Percentiles rank a stretch among this genome's conserved stretches.
Evolutionary conservation across 2,329 filamentous ascomycete genomes (phyloP).

Genomic region (Pestalotiopsis sp.): DNA sequence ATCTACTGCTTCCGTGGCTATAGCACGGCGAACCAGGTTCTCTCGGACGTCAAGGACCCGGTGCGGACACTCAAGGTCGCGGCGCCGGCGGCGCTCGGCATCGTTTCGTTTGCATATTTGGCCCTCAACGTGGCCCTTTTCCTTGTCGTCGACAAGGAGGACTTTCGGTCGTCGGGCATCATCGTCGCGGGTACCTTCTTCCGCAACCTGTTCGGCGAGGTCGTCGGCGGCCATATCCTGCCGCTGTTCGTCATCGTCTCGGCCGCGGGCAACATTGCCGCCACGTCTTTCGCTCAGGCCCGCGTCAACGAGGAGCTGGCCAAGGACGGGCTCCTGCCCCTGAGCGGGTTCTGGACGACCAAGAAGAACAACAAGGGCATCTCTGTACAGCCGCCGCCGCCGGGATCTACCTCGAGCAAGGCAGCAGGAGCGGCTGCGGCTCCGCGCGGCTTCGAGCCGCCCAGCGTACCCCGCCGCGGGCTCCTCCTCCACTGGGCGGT

Average conservation of each 20-base stretch:
- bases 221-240: conserved; percentile 43
- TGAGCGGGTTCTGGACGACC: conserved; percentile 36
- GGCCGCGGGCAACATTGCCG: conserved; percentile 50
- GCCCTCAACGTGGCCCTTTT: conserved; percentile 62
- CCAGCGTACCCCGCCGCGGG: conserved; percentile 28
- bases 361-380: conserved; percentile 9
- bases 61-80: conserved; percentile 60
- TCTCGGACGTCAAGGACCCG: conserved; percentile 60
- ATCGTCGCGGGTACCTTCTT: conserved; percentile 61
- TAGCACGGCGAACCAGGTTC: conserved; percentile 56
- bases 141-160: conserved; percentile 57
- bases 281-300: conserved; percentile 50
- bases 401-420: background rate
- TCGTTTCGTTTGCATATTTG: conserved; percentile 58
- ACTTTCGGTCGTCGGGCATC: conserved; percentile 54
- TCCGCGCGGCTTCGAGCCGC: conserved; percentile 14
- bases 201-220: conserved; percentile 52
- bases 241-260: conserved; percentile 48
- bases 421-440: background rate
- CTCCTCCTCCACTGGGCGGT: conserved; percentile 63
- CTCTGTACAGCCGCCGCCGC: background rate
- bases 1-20: conserved; percentile 59
- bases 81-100: conserved; percentile 54
- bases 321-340: conserved; percentile 48
- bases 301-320: conserved; percentile 50